These are phyloP conservation scores for Tetradesmus obliquus DNA, from an alignment of 139 green algal species.

Conservation along the genomic window DNA sequence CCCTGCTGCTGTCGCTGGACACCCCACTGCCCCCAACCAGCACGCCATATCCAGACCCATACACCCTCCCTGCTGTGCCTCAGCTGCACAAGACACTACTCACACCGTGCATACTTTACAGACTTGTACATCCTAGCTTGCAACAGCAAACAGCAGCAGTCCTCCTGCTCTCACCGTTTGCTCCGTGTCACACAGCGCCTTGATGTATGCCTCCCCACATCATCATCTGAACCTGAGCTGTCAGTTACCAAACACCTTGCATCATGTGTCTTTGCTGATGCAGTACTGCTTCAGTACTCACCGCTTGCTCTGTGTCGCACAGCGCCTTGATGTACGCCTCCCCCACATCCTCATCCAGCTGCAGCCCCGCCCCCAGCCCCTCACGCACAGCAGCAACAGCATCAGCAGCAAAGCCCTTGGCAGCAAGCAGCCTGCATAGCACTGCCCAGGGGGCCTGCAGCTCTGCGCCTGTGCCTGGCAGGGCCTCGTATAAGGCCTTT, in stretches of 20 bases:
- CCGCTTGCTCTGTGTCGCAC: slow-evolving; percentile 18
- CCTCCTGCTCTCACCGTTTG: neutral
- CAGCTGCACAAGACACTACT: too few species aligned
- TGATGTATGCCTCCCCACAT: slow-evolving; percentile 37
- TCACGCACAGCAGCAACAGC: slow-evolving; percentile 9
- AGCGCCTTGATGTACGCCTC: slow-evolving; percentile 34
- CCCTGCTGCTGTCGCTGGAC: too few species aligned
- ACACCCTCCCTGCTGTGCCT: too few species aligned
- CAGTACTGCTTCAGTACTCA: neutral
- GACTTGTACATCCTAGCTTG: too few species aligned
- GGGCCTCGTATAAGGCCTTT: slow-evolving; percentile 17
- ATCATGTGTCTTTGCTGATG: too few species aligned
- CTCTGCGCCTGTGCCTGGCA: slow-evolving; percentile 33
- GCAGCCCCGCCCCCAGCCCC: slow-evolving; percentile 7
- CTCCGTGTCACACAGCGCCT: slow-evolving; percentile 18
- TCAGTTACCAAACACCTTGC: too few species aligned
- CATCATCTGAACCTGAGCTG: neutral
- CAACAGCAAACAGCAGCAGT: neutral
- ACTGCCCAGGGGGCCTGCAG: slow-evolving; percentile 29
- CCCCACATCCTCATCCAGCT: slow-evolving; percentile 22
- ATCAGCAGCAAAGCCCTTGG: slow-evolving; percentile 35
- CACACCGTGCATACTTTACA: too few species aligned
- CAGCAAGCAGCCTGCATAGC: slow-evolving; percentile 32
- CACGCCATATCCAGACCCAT: too few species aligned
- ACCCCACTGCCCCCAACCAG: too few species aligned